A percentile compares a stretch with the other conserved stretches of the same genome.
Conservation (phyloP, 179 eudicot genomes). For the Beta lomatogona region DNA sequence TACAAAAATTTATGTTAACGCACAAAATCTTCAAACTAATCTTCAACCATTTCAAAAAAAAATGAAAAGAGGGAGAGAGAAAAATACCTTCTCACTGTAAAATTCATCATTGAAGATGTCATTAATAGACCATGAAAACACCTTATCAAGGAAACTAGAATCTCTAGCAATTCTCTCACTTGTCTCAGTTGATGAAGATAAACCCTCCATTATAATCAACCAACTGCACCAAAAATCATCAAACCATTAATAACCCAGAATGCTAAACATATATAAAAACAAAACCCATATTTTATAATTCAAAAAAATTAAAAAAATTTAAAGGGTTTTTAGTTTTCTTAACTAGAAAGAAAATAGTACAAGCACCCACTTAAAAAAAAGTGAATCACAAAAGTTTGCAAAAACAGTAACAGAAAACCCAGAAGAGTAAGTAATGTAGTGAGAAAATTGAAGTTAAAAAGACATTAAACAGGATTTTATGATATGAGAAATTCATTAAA, state of each 20-base stretch:
- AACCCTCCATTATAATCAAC: constrained; percentile 17
- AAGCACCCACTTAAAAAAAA: not conserved
- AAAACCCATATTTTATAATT: not conserved
- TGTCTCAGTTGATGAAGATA: not conserved
- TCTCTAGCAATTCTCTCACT: constrained; percentile 18
- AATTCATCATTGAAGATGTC: constrained; percentile 61
- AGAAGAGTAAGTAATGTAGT: constrained; percentile 19
- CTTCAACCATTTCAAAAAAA: not conserved
- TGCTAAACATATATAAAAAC: not conserved
- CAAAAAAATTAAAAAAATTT: not conserved
- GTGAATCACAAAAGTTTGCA: not conserved
- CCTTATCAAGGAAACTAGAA: constrained; percentile 32
- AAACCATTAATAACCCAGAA: not conserved
- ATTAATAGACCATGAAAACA: constrained; percentile 68
- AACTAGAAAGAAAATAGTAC: constrained; percentile 19
- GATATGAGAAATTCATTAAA: too few species aligned
- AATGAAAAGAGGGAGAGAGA: not conserved
- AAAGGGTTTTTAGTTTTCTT: not conserved
- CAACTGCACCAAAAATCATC: constrained; percentile 25
- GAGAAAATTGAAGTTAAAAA: not conserved
- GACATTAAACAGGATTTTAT: not conserved
- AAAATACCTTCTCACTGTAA: constrained; percentile 51
- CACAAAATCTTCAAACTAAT: not conserved
- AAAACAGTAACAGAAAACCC: constrained; percentile 21
- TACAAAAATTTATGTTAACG: not conserved